Evolutionary conservation across 2,329 filamentous ascomycete genomes (phyloP).

Genomic region (Beauveria asiatica): DNA sequence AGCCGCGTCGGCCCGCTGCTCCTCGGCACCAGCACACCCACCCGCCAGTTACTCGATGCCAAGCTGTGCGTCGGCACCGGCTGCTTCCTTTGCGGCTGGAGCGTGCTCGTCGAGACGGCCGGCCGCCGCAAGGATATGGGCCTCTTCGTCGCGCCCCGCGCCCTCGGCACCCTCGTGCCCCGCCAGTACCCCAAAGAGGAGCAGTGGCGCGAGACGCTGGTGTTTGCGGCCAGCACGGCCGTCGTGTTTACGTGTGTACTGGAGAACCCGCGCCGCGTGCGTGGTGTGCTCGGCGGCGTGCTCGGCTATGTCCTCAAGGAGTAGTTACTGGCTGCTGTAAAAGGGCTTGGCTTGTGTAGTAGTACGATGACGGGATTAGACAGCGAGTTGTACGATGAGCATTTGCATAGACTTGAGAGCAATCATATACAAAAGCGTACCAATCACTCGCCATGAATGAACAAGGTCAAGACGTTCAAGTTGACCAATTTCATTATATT

Average conservation of each 20-base stretch:
- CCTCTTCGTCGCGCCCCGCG: constrained; percentile 72
- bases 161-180: constrained; percentile 65
- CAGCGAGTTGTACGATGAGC: background rate
- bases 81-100: constrained; percentile 73
- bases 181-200: constrained; percentile 54
- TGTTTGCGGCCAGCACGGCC: constrained; percentile 60
- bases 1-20: constrained; percentile 64
- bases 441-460: background rate
- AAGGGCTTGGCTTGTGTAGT: background rate
- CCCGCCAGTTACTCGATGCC: constrained; percentile 45
- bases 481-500: background rate
- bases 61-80: constrained; percentile 64
- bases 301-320: constrained; percentile 39
- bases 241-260: constrained; percentile 60
- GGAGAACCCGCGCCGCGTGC: constrained; percentile 54
- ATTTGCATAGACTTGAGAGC: background rate
- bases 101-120: constrained; percentile 62
- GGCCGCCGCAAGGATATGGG: constrained; percentile 64
- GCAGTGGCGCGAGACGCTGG: constrained; percentile 58
- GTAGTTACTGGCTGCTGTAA: background rate
- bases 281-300: constrained; percentile 59
- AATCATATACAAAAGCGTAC: background rate
- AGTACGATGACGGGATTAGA: background rate
- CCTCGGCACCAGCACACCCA: constrained; percentile 42
- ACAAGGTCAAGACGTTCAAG: background rate